These are phyloP conservation scores for Pseudocercospora vitis DNA, from an alignment of 2,329 filamentous ascomycete genomes.

Conservation along the genomic window DNA sequence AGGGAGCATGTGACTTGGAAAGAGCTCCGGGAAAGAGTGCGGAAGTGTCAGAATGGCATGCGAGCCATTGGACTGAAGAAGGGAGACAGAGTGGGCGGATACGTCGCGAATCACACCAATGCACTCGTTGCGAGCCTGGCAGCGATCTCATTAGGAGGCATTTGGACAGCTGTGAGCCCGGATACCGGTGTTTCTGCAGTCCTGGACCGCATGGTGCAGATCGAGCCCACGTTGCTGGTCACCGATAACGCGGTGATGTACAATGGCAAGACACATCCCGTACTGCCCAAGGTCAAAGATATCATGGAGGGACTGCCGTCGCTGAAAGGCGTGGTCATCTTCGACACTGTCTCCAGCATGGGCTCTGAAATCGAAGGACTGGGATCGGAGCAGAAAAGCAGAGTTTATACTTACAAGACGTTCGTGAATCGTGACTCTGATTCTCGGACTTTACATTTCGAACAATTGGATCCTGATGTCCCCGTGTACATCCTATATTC, in stretches of 20 bases:
- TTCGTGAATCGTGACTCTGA: constrained; percentile 43
- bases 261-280: constrained; percentile 86
- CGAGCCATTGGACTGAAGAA: constrained; percentile 62
- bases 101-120: constrained; percentile 86
- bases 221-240: constrained; percentile 78
- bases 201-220: constrained; percentile 81
- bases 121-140: constrained; percentile 86
- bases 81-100: constrained; percentile 66
- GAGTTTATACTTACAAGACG: constrained; percentile 27
- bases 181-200: constrained; percentile 92
- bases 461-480: constrained; percentile 77
- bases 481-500: constrained; percentile 94
- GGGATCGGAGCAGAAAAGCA: constrained; percentile 14
- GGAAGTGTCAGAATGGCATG: constrained; percentile 69
- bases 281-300: constrained; percentile 73
- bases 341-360: constrained; percentile 61
- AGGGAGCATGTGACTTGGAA: constrained; percentile 72
- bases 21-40: constrained; percentile 74
- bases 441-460: constrained; percentile 54
- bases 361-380: constrained; percentile 37
- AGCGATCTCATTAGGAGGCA: constrained; percentile 75
- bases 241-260: constrained; percentile 86
- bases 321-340: constrained; percentile 70
- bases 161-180: constrained; percentile 92
- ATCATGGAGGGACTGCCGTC: constrained; percentile 68